phyloP scores from a whole-genome alignment of 106 monocot genomes.

The Platanthera guangdongensis region DNA sequence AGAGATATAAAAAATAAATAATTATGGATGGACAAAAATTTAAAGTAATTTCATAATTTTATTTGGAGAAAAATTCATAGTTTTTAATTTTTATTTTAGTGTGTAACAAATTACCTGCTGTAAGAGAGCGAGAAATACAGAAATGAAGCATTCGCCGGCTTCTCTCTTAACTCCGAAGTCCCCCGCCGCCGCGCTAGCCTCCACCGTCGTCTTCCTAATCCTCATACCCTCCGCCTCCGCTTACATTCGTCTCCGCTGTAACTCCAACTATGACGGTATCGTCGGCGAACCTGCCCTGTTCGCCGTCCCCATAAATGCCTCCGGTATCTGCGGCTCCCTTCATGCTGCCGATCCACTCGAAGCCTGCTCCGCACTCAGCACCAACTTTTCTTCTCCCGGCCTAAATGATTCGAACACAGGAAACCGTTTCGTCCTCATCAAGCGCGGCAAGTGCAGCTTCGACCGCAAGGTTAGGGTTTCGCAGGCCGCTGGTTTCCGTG shows the following conservation, averaged over 20 bases:
- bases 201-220: constrained; percentile 4
- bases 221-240: constrained; percentile 40
- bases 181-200: neutral
- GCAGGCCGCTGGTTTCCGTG: constrained; percentile 52
- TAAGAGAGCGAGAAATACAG: too few species aligned
- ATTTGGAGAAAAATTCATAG: too few species aligned
- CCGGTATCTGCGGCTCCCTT: constrained; percentile 73
- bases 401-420: neutral
- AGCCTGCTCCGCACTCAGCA: constrained; percentile 43
- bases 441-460: constrained; percentile 70
- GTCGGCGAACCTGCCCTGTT: constrained; percentile 84
- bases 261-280: constrained; percentile 66
- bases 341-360: constrained; percentile 55
- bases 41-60: too few species aligned
- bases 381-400: neutral
- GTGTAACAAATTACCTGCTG: too few species aligned
- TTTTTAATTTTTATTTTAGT: too few species aligned
- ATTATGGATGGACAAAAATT: too few species aligned
- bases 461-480: constrained; percentile 78
- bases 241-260: constrained; percentile 46
- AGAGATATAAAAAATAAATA: too few species aligned
- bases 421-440: constrained; percentile 27
- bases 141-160: neutral
- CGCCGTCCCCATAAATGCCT: constrained; percentile 45
- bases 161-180: neutral